These are phyloP conservation scores for sweet orange (Citrus sinensis) DNA, from an alignment of 345 rosid genomes.

Conservation along the genomic window DVS_A1.0 CM039165.1:15101501-15102000, in stretches of 20 bases:
- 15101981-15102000: neutral
- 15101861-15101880: conserved; percentile 17
- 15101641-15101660: too few relatives aligned
- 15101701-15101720: too few relatives aligned
- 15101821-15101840: conserved; percentile 23
- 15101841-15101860: neutral
- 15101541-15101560: too few relatives aligned
- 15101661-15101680: too few relatives aligned
- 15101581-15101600: too few relatives aligned
- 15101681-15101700: too few relatives aligned
- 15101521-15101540: too few relatives aligned
- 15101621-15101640: too few relatives aligned
- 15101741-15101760: neutral
- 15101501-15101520: too few relatives aligned
- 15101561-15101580: too few relatives aligned
- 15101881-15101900: neutral
- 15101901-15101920: neutral
- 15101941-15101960: conserved; percentile 24
- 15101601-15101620: too few relatives aligned
- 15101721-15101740: too few relatives aligned
- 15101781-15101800: neutral
- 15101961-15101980: conserved; percentile 18
- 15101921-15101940: conserved; percentile 10
- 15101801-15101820: neutral
- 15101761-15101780: conserved; percentile 6